A percentile compares a stretch with the other conserved stretches of the same genome.
phyloP scores from a whole-genome alignment of 2,329 filamentous ascomycete species.

The Stagonosporopsis chrysanthemi region DNA sequence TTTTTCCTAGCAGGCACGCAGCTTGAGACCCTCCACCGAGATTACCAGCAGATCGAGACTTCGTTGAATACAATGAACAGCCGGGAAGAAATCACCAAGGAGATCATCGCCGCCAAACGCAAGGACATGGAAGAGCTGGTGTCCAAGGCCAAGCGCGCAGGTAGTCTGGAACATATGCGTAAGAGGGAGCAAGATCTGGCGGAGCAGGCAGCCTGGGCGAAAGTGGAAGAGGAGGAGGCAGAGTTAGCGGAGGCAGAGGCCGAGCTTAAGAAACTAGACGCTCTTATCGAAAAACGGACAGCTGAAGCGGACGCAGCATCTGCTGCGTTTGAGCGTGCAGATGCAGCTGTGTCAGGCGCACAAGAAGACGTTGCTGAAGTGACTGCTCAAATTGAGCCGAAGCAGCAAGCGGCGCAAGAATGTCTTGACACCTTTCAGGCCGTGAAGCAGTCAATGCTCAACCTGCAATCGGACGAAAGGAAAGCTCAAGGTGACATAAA shows the following conservation, averaged over 20 bases:
- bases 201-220: slow-evolving; percentile 82
- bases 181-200: slow-evolving; percentile 65
- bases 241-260: slow-evolving; percentile 37
- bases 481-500: slow-evolving; percentile 68
- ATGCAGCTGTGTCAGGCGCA: slow-evolving; percentile 50
- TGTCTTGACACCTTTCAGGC: slow-evolving; percentile 63
- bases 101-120: slow-evolving; percentile 70
- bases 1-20: slow-evolving; percentile 97
- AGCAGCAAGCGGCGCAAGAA: slow-evolving; percentile 57
- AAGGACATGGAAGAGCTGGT: slow-evolving; percentile 67
- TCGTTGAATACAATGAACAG: slow-evolving; percentile 75
- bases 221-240: slow-evolving; percentile 79
- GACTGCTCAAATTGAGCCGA: slow-evolving; percentile 49
- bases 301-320: slow-evolving; percentile 54
- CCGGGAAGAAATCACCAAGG: slow-evolving; percentile 67
- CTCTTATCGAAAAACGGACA: slow-evolving; percentile 59
- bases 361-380: slow-evolving; percentile 44
- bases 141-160: slow-evolving; percentile 69
- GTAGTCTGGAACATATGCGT: slow-evolving; percentile 71
- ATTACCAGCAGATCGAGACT: slow-evolving; percentile 85
- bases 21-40: slow-evolving; percentile 87
- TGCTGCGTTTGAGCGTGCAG: slow-evolving; percentile 54
- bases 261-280: slow-evolving; percentile 47
- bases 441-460: slow-evolving; percentile 61
- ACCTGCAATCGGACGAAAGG: slow-evolving; percentile 67